Evolutionary conservation across 192 early-diverging fungal species (phyloP), one percentile per base, ranked within the genome.

Genomic region (Backusella westeae): DNA sequence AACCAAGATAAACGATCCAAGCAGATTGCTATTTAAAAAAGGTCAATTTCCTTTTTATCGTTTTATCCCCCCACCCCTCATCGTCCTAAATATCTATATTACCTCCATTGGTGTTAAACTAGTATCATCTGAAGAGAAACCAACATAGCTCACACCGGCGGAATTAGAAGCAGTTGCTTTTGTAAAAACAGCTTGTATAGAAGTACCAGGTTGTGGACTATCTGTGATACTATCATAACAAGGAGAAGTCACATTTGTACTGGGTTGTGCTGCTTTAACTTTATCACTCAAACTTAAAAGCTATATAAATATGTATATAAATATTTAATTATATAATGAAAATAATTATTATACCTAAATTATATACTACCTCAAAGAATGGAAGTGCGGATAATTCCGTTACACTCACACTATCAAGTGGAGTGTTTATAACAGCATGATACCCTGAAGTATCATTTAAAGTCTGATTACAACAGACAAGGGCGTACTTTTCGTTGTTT

Each of bases 401-500:
- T 23, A 74, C 56, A 42, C 72, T 56, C 26, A 66, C 72, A 74
- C 34, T 63, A 26, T 8, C 23, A 26, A 74, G 42, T 23, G 72
- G 72, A 26, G 12, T 65, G 26, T 66, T 74, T 26, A 74, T 34
- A 39, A 74, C 53, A 63, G 72, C 72, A 59, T 56, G 35, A 38
- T 65, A 74, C 4, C 72, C 72, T 17, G 52, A 41, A 0, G 35
- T 23, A 29, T 34, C 56, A 63, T 34, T 36, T 26, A 65, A 17
- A 6, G 34, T 29, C 23, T 36, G 52, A 23, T 65, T 41, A 42
- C 72, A 74, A 26, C 72, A 74, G 7, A 74, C 72, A 39, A 74
- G 53, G 1, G 72, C 72, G 21, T 82, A 85, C 26, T 29, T 77
- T 42, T 87, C 82, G 15, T 49, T 70, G 4, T 34, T 76, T 9